Evolutionary conservation across 768 basidiomycete genomes (phyloP).

Genomic region (Pleurotus djamor): DNA sequence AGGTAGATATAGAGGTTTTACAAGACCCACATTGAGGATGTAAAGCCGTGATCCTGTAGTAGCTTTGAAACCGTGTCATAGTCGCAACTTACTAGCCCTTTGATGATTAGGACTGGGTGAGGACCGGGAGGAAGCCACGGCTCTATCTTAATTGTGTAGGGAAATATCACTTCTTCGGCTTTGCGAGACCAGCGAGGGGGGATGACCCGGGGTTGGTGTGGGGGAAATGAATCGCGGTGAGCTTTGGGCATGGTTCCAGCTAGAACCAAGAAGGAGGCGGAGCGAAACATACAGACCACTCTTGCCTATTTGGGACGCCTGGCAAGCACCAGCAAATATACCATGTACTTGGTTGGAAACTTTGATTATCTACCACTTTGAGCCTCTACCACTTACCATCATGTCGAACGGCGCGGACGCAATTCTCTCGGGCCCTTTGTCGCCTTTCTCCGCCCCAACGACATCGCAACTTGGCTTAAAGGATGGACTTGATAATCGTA

Average conservation of each 20-base stretch:
- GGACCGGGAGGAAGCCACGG: not conserved
- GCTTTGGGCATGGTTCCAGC: not conserved
- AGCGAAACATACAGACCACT: not conserved
- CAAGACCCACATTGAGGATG: not conserved
- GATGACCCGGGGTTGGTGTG: not conserved
- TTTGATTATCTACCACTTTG: not conserved
- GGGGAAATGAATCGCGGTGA: not conserved
- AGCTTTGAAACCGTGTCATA: slow-evolving; percentile 4
- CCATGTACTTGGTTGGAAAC: not conserved
- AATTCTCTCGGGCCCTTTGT: too few relatives aligned
- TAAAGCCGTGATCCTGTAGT: slow-evolving; percentile 2
- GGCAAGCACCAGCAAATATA: not conserved
- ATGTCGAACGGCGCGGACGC: too few relatives aligned
- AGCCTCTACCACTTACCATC: too few relatives aligned
- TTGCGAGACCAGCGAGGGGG: not conserved
- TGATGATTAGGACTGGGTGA: not conserved
- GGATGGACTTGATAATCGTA: not conserved
- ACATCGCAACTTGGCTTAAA: not conserved
- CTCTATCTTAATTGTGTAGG: not conserved
- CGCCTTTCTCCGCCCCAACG: not conserved
- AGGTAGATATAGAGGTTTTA: not conserved
- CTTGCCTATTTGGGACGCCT: not conserved
- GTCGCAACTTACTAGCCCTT: not conserved
- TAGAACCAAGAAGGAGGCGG: not conserved
- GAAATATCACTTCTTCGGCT: not conserved